Evolutionary conservation across 2,329 filamentous ascomycete genomes (phyloP), one percentile per base, ranked within the genome.

Genomic region (Seiridium cupressi): DNA sequence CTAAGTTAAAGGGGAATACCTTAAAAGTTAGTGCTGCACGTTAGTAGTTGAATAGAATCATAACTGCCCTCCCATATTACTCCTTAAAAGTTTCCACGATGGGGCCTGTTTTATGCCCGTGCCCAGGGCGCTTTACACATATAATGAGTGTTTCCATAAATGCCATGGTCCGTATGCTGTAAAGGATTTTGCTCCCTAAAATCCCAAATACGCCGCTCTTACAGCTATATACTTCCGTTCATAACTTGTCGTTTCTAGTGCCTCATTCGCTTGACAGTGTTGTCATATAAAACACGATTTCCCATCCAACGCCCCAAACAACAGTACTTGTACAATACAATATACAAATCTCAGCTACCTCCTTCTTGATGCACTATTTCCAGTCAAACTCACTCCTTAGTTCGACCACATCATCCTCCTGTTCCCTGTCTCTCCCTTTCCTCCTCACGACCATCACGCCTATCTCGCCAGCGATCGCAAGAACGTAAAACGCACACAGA

Each of bases 401-500:
- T 35, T 61, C 51, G 2, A 61, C 51, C 7, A 54, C 55, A 36
- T 61, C 59, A 7, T 58, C 59, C 42, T 53, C 55, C 42, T 34
- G 31, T 38, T 49, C 44, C n/a, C 47, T 38, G 36, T 40, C 13
- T 34, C 55, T 35, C n/a, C 42, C 49, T 35, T 59, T 46, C 60
- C 40, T 44, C 44, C 60, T n/a, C 38, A 56, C 26, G 4, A 56
- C 51, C 44, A 55, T 51, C 44, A 61, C 44, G 26, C 57, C 61
- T 9, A 64, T 47, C 60, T 66, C 65, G 32, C 55, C 61, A 6
- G 46, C 44, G 5, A 68, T 44, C 1, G 68, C 62, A 4, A 65
- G 46, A n/a, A 60, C 48, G 44, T 68, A 70, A 13, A 68, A 64
- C 7, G 55, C 63, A 3, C 59, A 53, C 7, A 68, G 58, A 6